Evolutionary conservation across 768 basidiomycete genomes (phyloP), one percentile per base, ranked within the genome.

Genomic region (Tricholoma matsutake): DNA sequence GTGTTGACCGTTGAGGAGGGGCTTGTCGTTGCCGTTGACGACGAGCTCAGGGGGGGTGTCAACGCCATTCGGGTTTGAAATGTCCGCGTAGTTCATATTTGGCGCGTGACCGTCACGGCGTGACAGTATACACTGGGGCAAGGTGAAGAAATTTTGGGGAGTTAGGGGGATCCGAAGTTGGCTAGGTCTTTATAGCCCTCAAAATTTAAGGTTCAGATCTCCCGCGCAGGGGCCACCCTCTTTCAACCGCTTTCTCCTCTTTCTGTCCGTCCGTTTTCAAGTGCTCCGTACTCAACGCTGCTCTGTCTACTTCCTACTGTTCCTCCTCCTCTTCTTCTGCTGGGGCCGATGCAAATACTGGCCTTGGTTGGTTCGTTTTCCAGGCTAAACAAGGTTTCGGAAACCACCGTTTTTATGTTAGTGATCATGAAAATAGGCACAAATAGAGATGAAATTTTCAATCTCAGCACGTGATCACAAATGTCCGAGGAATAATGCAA

Each of bases 161-260:
- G 79, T 84, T 83, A 86, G 86, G 84, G 82, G 80, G 81, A 82
- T 83, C 80, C 76, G 78, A 81, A 79, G 79, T 76, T 79, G 79
- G 79, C 82, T 84, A 84, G 81, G 86, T 85, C 87, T 88, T 89
- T 89, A 89, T 90, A 89, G 85, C 80, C 81, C 79, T 78, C 75
- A 78, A 78, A 83, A 89, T 82, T 86, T 89, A 88, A 89, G 86
- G 87, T 89, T 89, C 87, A 79, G 86, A 86, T 86, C 86, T 86
- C 85, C 84, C 81, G 83, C 84, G 86, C 87, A 85, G 82, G 86
- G 86, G 81, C 85, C 86, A 86, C 76, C 70, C 72, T 47, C 56
- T 57, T 73, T 74, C 73, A 70, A 72, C 71, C 73, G n/a, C 43
- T 32, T 57, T 53, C 51, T 65, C 71, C 70, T 66, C 66, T 69